Evolutionary conservation across 495 filamentous ascomycete genomes (phyloP), one percentile per base, ranked within the genome.

Genomic region (Mycothermus thermophilus): DNA sequence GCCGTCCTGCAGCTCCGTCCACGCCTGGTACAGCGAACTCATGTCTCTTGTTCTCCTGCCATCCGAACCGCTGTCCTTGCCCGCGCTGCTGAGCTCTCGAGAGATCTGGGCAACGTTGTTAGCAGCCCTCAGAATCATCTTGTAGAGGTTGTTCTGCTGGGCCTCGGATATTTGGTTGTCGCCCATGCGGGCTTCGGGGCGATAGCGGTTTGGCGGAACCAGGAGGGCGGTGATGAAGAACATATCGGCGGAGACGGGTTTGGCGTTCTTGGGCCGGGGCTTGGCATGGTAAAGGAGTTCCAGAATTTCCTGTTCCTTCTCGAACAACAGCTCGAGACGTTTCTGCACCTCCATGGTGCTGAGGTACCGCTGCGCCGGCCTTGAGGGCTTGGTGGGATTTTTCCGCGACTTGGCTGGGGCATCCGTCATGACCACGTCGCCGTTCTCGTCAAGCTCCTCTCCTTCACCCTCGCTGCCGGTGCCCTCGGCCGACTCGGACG

Each of bases 161-260:
- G 80, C 72, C 57, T 99, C 92, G 27, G 82, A 69, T 37, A 95
- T 76, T 24, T 79, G 75, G 11, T 75, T 73, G 25, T 80, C 70
- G 31, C 82, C 80, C 27, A 83, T 80, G 20, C 69, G 66, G n/a
- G 84, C 75, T 53, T 86, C 86, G 15, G 86, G 85, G n/a, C 92
- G 76, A 53, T 79, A 96, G 46, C 76, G 81, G 51, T 90, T 95
- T 0, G 92, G 90, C 11, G 92, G 86, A 3, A 99, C 80, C 15
- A 94, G 55, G 22, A 99, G 60, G 21, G 67, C 75, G 41, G 77
- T 74, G 30, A 96, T 66, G 60, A 99, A 99, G 57, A 99, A 94
- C 74, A 94, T 94, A 48, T 90, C 80, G 0, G 83, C 73, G 5
- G 62, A 71, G 7, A 88, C 57, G 9, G 58, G 62, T 18, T 54